Percentiles rank a stretch among this genome's conserved stretches.
Evolutionary conservation across 306 rosid species (phyloP).

Genomic region (Vigna nakashimae): DNA sequence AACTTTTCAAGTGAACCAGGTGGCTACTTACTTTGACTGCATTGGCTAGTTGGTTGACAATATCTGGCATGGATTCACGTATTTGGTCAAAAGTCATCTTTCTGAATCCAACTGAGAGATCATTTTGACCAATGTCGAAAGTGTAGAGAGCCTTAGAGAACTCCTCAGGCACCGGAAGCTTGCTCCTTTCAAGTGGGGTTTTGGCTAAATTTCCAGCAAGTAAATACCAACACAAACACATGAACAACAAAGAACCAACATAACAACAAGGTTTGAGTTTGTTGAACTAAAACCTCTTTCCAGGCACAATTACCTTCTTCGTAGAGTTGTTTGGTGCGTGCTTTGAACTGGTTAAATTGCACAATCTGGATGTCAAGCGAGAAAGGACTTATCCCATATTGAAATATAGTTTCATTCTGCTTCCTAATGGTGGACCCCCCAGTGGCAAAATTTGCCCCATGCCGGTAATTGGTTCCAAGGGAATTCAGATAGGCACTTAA

Average conservation of each 20-base stretch:
- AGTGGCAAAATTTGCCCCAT: constrained; percentile 93
- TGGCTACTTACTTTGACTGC: constrained; percentile 72
- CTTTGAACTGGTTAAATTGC: constrained; percentile 62
- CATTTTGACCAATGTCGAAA: constrained; percentile 95
- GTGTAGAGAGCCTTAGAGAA: constrained; percentile 86
- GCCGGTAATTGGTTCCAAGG: constrained; percentile 76
- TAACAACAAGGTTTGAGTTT: not conserved
- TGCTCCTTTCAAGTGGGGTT: constrained; percentile 55
- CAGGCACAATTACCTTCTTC: constrained; percentile 61
- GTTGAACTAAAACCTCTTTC: not conserved
- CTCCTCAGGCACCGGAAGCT: constrained; percentile 78
- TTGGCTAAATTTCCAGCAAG: constrained; percentile 59
- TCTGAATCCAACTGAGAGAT: constrained; percentile 82
- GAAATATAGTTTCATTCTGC: constrained; percentile 84
- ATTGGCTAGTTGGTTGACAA: constrained; percentile 72
- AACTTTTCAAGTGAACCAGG: constrained; percentile 3
- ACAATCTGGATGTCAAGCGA: constrained; percentile 79
- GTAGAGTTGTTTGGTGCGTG: constrained; percentile 68
- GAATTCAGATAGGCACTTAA: constrained; percentile 92
- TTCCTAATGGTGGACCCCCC: constrained; percentile 92
- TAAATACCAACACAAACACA: not conserved
- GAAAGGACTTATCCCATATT: constrained; percentile 88
- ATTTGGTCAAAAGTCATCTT: constrained; percentile 70
- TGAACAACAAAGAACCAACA: not conserved
- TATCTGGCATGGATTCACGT: constrained; percentile 73